Evolutionary conservation across 2,329 filamentous ascomycete species (phyloP).

Genomic region (Cordyceps fumosorosea): DNA sequence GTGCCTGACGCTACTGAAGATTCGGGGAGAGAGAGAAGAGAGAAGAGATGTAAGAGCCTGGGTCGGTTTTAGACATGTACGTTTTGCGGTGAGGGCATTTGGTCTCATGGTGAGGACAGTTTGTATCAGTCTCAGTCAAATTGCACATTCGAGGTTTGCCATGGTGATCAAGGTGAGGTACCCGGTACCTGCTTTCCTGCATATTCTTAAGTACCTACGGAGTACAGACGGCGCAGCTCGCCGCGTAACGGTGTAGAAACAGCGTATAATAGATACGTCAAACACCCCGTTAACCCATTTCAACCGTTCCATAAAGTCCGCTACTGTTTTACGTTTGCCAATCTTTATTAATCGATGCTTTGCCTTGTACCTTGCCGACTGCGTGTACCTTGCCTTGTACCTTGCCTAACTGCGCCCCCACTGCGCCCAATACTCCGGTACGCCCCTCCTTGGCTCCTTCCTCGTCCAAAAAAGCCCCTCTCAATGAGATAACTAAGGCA

Average conservation of each 20-base stretch:
- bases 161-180: background rate
- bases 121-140: background rate
- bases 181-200: no score
- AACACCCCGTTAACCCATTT: background rate
- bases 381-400: background rate
- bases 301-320: background rate
- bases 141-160: background rate
- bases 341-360: no score
- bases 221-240: no score
- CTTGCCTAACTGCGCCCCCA: background rate
- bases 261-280: background rate
- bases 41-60: no score
- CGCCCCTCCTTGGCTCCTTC: background rate
- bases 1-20: background rate
- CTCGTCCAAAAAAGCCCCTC: background rate
- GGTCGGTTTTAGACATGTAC: no score
- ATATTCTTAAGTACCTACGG: no score
- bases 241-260: background rate
- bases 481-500: background rate
- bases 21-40: no score
- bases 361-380: background rate
- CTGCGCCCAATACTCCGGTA: background rate
- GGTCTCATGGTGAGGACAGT: background rate
- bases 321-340: no score
- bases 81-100: background rate